Conservation (phyloP, 2,329 filamentous ascomycete species). For the Cladophialophora yegresii region DNA sequence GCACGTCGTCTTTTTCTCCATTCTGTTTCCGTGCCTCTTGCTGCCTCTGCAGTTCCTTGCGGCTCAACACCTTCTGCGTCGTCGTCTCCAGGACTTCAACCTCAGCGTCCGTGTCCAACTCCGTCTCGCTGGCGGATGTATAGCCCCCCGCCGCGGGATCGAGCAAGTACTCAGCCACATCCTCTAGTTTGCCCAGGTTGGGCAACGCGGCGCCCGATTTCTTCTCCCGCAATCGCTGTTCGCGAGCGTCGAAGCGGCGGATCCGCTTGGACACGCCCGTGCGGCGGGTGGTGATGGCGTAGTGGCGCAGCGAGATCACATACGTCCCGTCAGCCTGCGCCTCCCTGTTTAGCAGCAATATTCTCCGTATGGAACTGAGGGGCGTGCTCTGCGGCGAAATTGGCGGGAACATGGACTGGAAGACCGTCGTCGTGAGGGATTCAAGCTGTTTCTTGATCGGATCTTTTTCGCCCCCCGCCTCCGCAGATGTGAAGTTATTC, state of each 20-base stretch:
- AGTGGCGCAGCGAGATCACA: slow-evolving; percentile 85
- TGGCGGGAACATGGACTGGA: slow-evolving; percentile 92
- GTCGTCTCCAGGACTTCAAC: slow-evolving; percentile 72
- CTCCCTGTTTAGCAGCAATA: slow-evolving; percentile 87
- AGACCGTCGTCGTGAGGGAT: slow-evolving; percentile 86
- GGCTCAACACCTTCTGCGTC: slow-evolving; percentile 57
- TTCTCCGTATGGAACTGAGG: slow-evolving; percentile 85
- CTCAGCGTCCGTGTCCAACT: slow-evolving; percentile 91
- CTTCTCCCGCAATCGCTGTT: slow-evolving; percentile 69
- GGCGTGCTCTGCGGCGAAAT: slow-evolving; percentile 91
- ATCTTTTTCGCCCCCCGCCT: slow-evolving; percentile 56
- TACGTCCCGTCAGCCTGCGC: slow-evolving; percentile 65
- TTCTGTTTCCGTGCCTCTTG: slow-evolving; percentile 36
- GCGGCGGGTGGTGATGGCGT: slow-evolving; percentile 87
- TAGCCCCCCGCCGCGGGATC: slow-evolving; percentile 79
- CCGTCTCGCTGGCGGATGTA: slow-evolving; percentile 88
- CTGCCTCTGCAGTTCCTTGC: slow-evolving; percentile 52
- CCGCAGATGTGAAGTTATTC: slow-evolving; percentile 86
- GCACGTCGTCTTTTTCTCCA: slow-evolving; percentile 44
- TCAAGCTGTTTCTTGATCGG: slow-evolving; percentile 93
- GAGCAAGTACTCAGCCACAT: slow-evolving; percentile 92
- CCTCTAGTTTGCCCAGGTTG: slow-evolving; percentile 85
- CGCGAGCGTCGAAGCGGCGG: slow-evolving; percentile 78
- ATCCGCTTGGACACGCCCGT: slow-evolving; percentile 83
- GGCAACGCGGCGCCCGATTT: slow-evolving; percentile 65